Evolutionary conservation across 306 rosid species (phyloP).

Genomic region (Clitoria ternatea): DNA sequence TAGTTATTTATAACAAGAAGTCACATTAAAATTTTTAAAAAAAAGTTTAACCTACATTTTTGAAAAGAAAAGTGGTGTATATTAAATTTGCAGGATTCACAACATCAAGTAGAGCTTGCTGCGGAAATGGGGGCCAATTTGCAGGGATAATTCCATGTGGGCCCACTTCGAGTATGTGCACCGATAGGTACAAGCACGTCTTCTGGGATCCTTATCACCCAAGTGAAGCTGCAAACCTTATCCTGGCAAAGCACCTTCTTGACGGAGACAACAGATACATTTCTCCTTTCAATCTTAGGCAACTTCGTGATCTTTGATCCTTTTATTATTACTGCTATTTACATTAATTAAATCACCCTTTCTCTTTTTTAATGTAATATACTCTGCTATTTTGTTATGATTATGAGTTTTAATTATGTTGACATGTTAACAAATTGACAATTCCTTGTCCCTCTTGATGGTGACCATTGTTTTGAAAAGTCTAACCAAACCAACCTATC

Average conservation of each 20-base stretch:
- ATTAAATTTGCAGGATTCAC: constrained; percentile 52
- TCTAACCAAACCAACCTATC: constrained; percentile 11
- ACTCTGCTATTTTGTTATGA: neutral
- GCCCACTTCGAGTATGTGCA: constrained; percentile 70
- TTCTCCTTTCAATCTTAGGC: constrained; percentile 76
- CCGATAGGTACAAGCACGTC: constrained; percentile 64
- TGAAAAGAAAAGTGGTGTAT: no score
- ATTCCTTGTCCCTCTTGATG: constrained; percentile 1
- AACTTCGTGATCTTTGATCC: constrained; percentile 57
- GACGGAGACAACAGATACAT: constrained; percentile 70
- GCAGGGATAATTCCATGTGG: constrained; percentile 97
- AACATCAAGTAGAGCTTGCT: constrained; percentile 78
- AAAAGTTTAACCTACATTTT: no score
- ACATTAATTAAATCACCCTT: neutral
- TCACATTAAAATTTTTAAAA: no score
- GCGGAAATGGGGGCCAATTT: constrained; percentile 91
- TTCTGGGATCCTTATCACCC: constrained; percentile 99
- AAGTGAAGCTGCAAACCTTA: constrained; percentile 82
- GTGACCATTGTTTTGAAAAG: constrained; percentile 14
- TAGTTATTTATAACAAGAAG: no score
- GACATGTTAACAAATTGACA: neutral
- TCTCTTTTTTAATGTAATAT: neutral
- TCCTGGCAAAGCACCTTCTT: constrained; percentile 67
- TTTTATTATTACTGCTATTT: constrained; percentile 4
- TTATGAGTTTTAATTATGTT: neutral